A percentile compares a stretch with the other conserved stretches of the same genome.
phyloP scores from a whole-genome alignment of 169 alveolate genomes.

The Cryptosporidium muris region DNA sequence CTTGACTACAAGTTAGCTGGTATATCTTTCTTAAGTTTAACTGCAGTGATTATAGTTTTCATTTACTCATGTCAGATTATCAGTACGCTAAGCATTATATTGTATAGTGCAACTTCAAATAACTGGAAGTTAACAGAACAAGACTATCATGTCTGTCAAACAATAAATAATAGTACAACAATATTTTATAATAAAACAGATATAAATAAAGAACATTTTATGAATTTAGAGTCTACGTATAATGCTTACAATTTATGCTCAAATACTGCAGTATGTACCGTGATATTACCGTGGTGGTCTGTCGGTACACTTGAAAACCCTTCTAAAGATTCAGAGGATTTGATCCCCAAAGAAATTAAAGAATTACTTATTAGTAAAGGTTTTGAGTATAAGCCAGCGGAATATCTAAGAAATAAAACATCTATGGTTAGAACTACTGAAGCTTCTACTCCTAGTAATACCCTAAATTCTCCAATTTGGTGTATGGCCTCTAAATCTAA shows the following conservation, averaged over 20 bases:
- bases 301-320: no score
- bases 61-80: constrained; percentile 45
- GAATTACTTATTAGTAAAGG: no score
- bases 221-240: not conserved
- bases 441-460: not conserved
- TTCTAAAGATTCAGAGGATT: no score
- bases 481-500: constrained; percentile 53
- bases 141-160: constrained; percentile 21
- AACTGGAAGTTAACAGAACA: constrained; percentile 28
- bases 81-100: constrained; percentile 37
- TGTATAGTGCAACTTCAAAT: constrained; percentile 24
- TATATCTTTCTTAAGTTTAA: constrained; percentile 12
- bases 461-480: constrained; percentile 20
- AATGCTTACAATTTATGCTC: constrained; percentile 33
- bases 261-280: constrained; percentile 31
- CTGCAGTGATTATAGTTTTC: constrained; percentile 20
- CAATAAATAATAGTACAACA: constrained; percentile 4
- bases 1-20: constrained; percentile 23
- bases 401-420: no score
- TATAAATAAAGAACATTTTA: not conserved
- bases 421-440: no score
- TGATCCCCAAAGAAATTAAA: no score
- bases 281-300: constrained; percentile 1
- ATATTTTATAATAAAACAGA: not conserved
- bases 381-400: no score